Evolutionary conservation across 2,329 filamentous ascomycete species (phyloP), one percentile per base, ranked within the genome.

Genomic region (Shiraia sp.): DNA sequence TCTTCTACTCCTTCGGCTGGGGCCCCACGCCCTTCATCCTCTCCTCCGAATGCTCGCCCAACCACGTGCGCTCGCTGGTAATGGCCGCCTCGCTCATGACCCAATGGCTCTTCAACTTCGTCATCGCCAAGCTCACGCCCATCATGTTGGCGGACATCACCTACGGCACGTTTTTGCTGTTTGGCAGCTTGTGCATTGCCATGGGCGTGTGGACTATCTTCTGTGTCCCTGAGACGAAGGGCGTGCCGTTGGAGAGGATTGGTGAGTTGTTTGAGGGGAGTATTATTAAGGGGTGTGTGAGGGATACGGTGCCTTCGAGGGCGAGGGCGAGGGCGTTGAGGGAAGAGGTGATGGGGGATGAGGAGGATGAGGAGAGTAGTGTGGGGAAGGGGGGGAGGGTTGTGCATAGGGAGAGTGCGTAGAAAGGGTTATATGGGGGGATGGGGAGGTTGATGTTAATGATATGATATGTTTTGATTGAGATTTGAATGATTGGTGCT

Each of bases 1-100:
- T n/a, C n/a, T n/a, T n/a, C n/a, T n/a, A n/a, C n/a, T 17, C 15
- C 16, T 33, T 6, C 28, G 57, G 64, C n/a, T 75, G 72, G 72
- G 73, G 73, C 4, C 72, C 72, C 1, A 72, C 71, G 6, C 72
- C 73, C 1, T 75, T 72, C 43, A 66, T 75, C 13, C 59, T 75
- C n/a, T 62, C 61, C 8, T 69, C 67, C 5, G 72, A 75, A 45
- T 71, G 66, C 54, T 60, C 58, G 22, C 68, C 68, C 12, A 71
- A 70, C 50, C 64, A 68, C 44, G 68, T 73, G 1, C 66, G 72
- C 1, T 69, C 66, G 7, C 59, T 74, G 12, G 57, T 72, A 51
- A 74, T 74, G 72, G 71, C 71, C 3, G 65, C 62, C 5, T 68
- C 70, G 15, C 52, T 74, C n/a, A 72, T 73, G 69, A 74, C 71